Percentiles rank a stretch among this genome's conserved stretches.
These are phyloP conservation scores for Cardamine chenopodiifolia DNA, from an alignment of 345 rosid species.

Conservation along the genomic window DNA sequence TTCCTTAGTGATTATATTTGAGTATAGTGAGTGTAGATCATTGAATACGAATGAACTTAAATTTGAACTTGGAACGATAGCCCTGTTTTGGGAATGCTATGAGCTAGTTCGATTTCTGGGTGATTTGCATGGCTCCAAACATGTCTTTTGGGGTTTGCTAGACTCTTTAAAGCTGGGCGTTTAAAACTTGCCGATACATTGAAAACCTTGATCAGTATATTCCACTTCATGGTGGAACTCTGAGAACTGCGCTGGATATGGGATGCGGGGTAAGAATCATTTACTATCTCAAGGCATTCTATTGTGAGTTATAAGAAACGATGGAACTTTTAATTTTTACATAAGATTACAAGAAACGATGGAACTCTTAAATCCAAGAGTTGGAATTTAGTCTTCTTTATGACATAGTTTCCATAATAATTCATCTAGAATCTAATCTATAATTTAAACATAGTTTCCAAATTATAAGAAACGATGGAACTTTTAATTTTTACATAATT, in stretches of 20 bases:
- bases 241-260: too few relatives aligned
- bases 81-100: background rate
- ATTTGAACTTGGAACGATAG: background rate
- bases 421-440: too few relatives aligned
- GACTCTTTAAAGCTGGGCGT: background rate
- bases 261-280: constrained; percentile 84
- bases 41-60: background rate
- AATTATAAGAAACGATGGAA: too few relatives aligned
- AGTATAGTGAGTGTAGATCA: background rate
- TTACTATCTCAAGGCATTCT: too few relatives aligned
- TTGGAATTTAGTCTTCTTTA: too few relatives aligned
- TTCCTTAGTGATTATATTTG: background rate
- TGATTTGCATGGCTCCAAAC: background rate
- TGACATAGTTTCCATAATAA: too few relatives aligned
- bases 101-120: background rate
- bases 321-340: too few relatives aligned
- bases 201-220: constrained; percentile 85
- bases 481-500: too few relatives aligned
- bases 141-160: background rate
- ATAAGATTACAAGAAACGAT: too few relatives aligned
- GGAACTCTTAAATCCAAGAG: too few relatives aligned
- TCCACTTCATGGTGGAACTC: constrained; percentile 65
- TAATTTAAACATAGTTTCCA: too few relatives aligned
- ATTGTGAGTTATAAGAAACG: too few relatives aligned
- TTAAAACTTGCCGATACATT: constrained; percentile 55